These are phyloP conservation scores for Pseudocercospora crystallina DNA, from an alignment of 2,329 filamentous ascomycete species.

Conservation along the genomic window DNA sequence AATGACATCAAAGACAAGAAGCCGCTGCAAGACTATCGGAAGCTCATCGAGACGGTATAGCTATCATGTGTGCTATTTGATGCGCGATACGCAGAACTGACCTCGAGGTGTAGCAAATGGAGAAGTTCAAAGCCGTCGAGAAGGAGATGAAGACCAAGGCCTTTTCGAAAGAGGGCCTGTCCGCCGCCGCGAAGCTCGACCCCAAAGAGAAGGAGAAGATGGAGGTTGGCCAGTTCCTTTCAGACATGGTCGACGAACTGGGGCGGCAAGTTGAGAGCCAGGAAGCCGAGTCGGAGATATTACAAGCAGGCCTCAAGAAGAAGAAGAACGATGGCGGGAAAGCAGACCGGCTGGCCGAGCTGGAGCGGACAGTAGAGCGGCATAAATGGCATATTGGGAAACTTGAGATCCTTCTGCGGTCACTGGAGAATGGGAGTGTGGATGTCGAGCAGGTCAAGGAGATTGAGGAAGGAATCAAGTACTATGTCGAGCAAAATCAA, in stretches of 20 bases:
- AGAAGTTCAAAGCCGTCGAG: conserved; percentile 99
- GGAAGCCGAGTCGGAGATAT: conserved; percentile 82
- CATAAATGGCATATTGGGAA: conserved; percentile 97
- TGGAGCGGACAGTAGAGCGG: conserved; percentile 79
- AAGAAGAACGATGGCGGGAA: conserved; percentile 89
- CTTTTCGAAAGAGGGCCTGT: conserved; percentile 96
- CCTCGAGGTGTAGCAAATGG: conserved; percentile 73
- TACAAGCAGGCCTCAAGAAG: conserved; percentile 91
- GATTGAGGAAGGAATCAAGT: conserved; percentile 87
- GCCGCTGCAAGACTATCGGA: conserved; percentile 87
- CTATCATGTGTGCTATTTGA: not conserved
- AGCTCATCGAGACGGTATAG: conserved; percentile 93
- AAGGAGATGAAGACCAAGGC: conserved; percentile 99
- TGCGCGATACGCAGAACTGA: conserved; percentile 20
- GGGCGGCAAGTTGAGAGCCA: conserved; percentile 89
- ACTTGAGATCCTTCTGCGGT: conserved; percentile 84
- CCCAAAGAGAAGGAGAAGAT: conserved; percentile 96
- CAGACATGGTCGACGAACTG: conserved; percentile 83
- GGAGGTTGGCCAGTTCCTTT: conserved; percentile 83
- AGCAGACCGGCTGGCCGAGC: conserved; percentile 81
- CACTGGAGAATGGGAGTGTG: conserved; percentile 87
- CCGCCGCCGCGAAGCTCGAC: conserved; percentile 86
- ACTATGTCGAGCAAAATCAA: conserved; percentile 89
- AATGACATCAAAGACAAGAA: conserved; percentile 99
- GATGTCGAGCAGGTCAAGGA: conserved; percentile 85